Conservation (phyloP, 1,139 yeast genomes). For the Waltiozyma sp. region DNA sequence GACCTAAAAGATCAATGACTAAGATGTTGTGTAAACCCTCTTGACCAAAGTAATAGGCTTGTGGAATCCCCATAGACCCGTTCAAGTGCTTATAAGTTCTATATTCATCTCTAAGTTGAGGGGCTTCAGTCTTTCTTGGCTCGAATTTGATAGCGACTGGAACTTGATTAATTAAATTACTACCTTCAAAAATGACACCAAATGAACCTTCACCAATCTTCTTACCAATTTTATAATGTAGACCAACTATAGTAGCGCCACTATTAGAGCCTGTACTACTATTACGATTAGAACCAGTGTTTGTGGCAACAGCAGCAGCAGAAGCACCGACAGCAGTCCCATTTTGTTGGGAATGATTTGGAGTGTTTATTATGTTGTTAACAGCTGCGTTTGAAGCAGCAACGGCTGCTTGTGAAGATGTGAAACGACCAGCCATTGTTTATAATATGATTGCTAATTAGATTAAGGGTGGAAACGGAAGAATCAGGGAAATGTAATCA, state of each 20-base stretch:
- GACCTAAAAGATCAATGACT: conserved; percentile 89
- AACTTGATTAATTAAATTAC: conserved; percentile 70
- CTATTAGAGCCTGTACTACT: conserved; percentile 1
- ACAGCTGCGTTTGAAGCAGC: conserved; percentile 21
- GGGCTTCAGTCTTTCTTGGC: conserved; percentile 94
- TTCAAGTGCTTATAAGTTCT: conserved; percentile 82
- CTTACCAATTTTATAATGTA: conserved; percentile 89
- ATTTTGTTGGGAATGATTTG: conserved; percentile 1
- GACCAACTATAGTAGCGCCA: conserved; percentile 40
- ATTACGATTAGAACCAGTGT: conserved; percentile 1
- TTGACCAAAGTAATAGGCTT: conserved; percentile 93
- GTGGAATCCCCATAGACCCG: conserved; percentile 80
- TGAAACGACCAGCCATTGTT: neutral
- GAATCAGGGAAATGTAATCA: too few species aligned
- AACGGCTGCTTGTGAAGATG: conserved; percentile 18
- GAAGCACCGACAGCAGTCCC: neutral
- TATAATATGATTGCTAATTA: too few species aligned
- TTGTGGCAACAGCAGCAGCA: conserved; percentile 1
- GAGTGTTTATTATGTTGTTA: conserved; percentile 17
- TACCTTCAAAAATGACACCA: conserved; percentile 94
- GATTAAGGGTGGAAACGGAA: too few species aligned
- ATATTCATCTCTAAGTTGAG: conserved; percentile 92
- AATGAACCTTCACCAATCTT: conserved; percentile 98
- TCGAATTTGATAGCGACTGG: conserved; percentile 72
- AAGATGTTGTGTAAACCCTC: conserved; percentile 93